Evolutionary conservation across 306 rosid species (phyloP), one percentile per base, ranked within the genome.

Genomic region (Dicorynia guianensis): DNA sequence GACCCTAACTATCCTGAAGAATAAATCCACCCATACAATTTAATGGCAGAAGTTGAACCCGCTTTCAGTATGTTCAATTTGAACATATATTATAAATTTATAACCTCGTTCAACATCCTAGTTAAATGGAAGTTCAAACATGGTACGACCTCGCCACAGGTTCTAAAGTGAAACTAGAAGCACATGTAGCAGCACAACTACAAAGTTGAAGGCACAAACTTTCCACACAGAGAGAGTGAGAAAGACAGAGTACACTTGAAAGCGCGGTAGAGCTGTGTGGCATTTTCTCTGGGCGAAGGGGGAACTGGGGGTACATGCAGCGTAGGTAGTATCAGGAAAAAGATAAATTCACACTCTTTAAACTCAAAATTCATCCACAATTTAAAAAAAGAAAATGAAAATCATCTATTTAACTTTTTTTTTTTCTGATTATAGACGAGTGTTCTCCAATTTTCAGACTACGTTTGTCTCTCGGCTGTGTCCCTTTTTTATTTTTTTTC

Each of bases 271-370:
- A 91, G 97, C 7, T 85, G 84, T 11, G 52, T 39, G 58, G 93
- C 97, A 67, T 89, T 96, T 56, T 93, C 96, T 20, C 90, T 90
- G 4, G 93, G 92, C 14, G 90, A 77, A 47, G 88, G 83, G 60
- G 84, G 90, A 80, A 71, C 62, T 1, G 94, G 96, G 1, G 97
- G 90, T 5, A 91, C 11, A 19, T 12, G 74, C n/a, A 93, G 33
- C 53, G 94, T 86, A 59, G n/a, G n/a, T n/a, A n/a, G n/a, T n/a
- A n/a, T n/a, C n/a, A n/a, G n/a, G n/a, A n/a, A n/a, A n/a, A n/a
- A n/a, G n/a, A n/a, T n/a, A n/a, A n/a, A n/a, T n/a, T n/a, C n/a
- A n/a, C n/a, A n/a, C n/a, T n/a, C n/a, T n/a, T n/a, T n/a, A n/a
- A n/a, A n/a, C n/a, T n/a, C n/a, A n/a, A n/a, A n/a, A n/a, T n/a